A percentile compares a stretch with the other conserved stretches of the same genome.
Evolutionary conservation across 2,329 filamentous ascomycete genomes (phyloP).

Genomic region (Gnomoniopsis smithogilvyi): DNA sequence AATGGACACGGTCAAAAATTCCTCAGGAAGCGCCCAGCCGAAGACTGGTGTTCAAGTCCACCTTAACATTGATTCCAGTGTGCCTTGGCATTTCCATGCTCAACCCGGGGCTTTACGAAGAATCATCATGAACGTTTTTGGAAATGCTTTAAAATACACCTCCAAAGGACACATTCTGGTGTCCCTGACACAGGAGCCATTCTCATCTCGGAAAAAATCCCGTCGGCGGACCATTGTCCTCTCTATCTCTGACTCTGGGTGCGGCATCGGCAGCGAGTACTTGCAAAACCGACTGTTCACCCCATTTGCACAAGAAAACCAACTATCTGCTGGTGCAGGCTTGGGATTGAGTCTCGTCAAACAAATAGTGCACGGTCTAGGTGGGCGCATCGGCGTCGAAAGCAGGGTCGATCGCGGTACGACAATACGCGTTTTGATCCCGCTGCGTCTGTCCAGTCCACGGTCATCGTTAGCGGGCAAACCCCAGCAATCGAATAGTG

Average conservation of each 20-base stretch:
- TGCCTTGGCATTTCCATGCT: slow-evolving; percentile 47
- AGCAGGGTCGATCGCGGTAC: slow-evolving; percentile 36
- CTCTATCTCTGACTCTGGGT: slow-evolving; percentile 60
- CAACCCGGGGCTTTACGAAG: slow-evolving; percentile 45
- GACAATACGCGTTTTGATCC: slow-evolving; percentile 20
- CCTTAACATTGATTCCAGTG: slow-evolving; percentile 38
- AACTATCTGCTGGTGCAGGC: slow-evolving; percentile 57
- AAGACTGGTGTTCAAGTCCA: slow-evolving; percentile 30
- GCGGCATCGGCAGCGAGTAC: slow-evolving; percentile 62
- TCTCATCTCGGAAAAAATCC: background rate
- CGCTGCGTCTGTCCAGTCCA: slow-evolving; percentile 3
- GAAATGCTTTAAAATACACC: slow-evolving; percentile 53
- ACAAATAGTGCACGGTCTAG: slow-evolving; percentile 55
- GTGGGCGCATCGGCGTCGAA: slow-evolving; percentile 56
- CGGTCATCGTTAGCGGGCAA: background rate
- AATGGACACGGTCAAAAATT: background rate
- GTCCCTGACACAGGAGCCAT: slow-evolving; percentile 13
- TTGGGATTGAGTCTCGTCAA: slow-evolving; percentile 65
- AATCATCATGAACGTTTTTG: slow-evolving; percentile 52
- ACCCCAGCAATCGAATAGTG: background rate
- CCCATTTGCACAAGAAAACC: slow-evolving; percentile 63
- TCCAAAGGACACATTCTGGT: slow-evolving; percentile 24
- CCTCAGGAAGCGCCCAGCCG: background rate
- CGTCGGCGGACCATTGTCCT: slow-evolving; percentile 29
- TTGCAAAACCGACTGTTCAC: slow-evolving; percentile 58